A percentile compares a stretch with the other conserved stretches of the same genome.
Conservation (phyloP, 306 rosid genomes). For the Cucumis cinereus region DNA sequence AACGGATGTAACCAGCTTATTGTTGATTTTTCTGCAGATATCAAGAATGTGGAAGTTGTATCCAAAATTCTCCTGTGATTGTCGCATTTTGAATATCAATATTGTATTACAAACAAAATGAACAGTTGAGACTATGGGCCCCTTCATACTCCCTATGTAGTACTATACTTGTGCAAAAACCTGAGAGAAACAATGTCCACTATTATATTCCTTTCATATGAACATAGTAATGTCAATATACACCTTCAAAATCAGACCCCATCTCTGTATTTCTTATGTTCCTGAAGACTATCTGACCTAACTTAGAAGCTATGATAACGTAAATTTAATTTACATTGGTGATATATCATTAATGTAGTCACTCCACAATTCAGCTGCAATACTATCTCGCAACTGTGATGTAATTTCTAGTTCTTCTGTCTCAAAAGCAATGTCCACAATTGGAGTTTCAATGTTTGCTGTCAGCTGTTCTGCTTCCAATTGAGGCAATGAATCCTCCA, state of each 20-base stretch:
- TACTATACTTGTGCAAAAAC: neutral
- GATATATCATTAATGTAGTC: slow-evolving; percentile 41
- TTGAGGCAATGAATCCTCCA: slow-evolving; percentile 36
- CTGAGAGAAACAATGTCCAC: neutral
- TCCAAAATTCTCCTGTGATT: neutral
- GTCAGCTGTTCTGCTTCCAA: slow-evolving; percentile 24
- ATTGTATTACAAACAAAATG: neutral
- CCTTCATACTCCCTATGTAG: neutral
- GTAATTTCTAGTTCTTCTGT: slow-evolving; percentile 33
- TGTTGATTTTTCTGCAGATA: neutral
- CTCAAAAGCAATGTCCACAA: slow-evolving; percentile 28
- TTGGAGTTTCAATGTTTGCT: slow-evolving; percentile 16
- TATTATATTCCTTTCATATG: slow-evolving; percentile 21
- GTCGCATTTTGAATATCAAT: neutral
- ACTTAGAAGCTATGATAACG: slow-evolving; percentile 16
- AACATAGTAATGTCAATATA: slow-evolving; percentile 32
- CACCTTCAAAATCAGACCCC: slow-evolving; percentile 14
- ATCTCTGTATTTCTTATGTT: slow-evolving; percentile 10
- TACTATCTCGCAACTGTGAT: slow-evolving; percentile 40
- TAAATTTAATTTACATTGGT: slow-evolving; percentile 27
- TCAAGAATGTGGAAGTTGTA: neutral
- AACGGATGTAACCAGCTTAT: neutral
- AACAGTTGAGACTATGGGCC: neutral
- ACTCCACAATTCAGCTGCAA: slow-evolving; percentile 70
- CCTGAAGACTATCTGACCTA: slow-evolving; percentile 16